Conservation (phyloP, 768 basidiomycete species). For the Russula sp. region DNA sequence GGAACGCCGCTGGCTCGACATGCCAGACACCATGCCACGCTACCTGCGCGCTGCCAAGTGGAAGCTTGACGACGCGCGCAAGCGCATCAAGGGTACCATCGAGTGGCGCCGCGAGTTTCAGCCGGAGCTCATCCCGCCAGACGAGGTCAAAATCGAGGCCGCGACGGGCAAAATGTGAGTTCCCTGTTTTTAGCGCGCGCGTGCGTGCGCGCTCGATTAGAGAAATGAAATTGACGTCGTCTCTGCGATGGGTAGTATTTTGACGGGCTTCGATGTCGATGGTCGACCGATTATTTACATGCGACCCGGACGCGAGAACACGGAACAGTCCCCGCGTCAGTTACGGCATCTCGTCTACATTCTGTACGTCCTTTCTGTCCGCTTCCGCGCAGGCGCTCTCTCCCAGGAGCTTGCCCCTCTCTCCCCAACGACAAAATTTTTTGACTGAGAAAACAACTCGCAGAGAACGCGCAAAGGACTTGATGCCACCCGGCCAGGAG, state of each 20-base stretch:
- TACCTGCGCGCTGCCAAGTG: slow-evolving; percentile 87
- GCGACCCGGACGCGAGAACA: slow-evolving; percentile 84
- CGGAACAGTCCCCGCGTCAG: slow-evolving; percentile 67
- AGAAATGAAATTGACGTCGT: not conserved
- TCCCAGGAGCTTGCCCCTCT: too few species aligned
- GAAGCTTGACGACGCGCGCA: slow-evolving; percentile 69
- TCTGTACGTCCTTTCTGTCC: slow-evolving; percentile 46
- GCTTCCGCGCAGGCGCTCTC: too few species aligned
- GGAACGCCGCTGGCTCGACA: slow-evolving; percentile 72
- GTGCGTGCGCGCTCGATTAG: not conserved
- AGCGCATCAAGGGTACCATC: slow-evolving; percentile 66
- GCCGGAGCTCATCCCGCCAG: slow-evolving; percentile 77
- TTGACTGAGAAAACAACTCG: not conserved
- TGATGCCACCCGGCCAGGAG: slow-evolving; percentile 82
- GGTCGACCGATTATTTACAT: slow-evolving; percentile 86
- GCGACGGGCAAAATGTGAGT: slow-evolving; percentile 85
- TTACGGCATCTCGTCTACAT: slow-evolving; percentile 83
- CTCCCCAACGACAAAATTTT: too few species aligned
- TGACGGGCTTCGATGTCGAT: slow-evolving; percentile 81
- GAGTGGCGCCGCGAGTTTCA: slow-evolving; percentile 83
- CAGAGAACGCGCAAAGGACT: slow-evolving; percentile 83
- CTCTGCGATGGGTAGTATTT: slow-evolving; percentile 39
- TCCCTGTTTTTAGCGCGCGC: not conserved
- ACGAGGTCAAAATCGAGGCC: slow-evolving; percentile 72
- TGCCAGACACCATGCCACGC: slow-evolving; percentile 58